phyloP scores from a whole-genome alignment of 495 filamentous ascomycete species.

The Jackrogersella minutella region DNA sequence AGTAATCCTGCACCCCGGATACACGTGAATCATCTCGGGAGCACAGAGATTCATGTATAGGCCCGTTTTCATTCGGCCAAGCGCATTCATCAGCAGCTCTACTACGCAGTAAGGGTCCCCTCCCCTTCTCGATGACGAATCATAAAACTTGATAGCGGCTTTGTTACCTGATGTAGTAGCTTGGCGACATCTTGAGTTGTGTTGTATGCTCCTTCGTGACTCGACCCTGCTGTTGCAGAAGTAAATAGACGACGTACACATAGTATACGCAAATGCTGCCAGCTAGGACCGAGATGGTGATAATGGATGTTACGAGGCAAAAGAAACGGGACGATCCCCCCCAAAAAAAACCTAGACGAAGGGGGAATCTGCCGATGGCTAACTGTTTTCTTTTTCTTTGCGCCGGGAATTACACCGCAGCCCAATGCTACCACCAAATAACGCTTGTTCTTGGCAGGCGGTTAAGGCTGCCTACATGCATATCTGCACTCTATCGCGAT shows the following conservation, averaged over 20 bases:
- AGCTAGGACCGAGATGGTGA: slow-evolving; percentile 24
- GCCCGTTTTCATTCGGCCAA: slow-evolving; percentile 25
- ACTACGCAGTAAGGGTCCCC: not conserved
- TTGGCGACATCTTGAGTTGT: slow-evolving; percentile 3
- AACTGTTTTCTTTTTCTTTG: slow-evolving; percentile 30
- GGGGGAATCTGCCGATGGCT: slow-evolving; percentile 34
- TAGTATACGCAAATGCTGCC: not conserved
- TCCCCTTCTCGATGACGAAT: slow-evolving; percentile 25
- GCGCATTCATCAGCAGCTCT: slow-evolving; percentile 22
- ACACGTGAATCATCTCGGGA: slow-evolving; percentile 32
- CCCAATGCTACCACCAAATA: slow-evolving; percentile 34
- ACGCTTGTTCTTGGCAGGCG: slow-evolving; percentile 30
- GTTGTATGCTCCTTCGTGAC: not conserved
- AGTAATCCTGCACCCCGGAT: slow-evolving; percentile 36
- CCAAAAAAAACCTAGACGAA: slow-evolving; percentile 8
- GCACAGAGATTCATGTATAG: slow-evolving; percentile 31
- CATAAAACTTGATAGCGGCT: slow-evolving; percentile 27
- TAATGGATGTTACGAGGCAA: slow-evolving; percentile 37
- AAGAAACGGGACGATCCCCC: slow-evolving; percentile 7
- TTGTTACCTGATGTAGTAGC: slow-evolving; percentile 39
- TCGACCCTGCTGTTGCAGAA: slow-evolving; percentile 7
- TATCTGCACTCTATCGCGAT: slow-evolving; percentile 32
- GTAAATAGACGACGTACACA: slow-evolving; percentile 5
- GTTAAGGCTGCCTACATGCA: slow-evolving; percentile 38
- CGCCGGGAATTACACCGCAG: slow-evolving; percentile 42